phyloP scores from a whole-genome alignment of 2,329 filamentous ascomycete species.

The Cordyceps cicadae region DNA sequence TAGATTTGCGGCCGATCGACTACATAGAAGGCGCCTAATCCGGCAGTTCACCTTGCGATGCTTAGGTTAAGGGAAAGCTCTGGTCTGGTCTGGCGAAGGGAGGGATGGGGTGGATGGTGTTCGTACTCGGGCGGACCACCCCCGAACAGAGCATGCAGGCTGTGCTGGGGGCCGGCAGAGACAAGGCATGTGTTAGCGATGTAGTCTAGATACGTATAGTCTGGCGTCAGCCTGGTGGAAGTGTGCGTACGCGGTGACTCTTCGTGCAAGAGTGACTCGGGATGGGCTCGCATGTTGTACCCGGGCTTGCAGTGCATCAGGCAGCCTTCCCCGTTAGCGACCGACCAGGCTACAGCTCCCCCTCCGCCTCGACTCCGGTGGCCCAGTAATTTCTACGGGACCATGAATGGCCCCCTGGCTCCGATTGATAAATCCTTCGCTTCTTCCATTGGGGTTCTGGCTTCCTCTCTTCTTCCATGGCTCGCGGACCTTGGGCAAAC shows the following conservation, averaged over 20 bases:
- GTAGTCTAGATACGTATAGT: conserved; percentile 5
- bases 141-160: not conserved
- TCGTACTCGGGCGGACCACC: not conserved
- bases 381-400: not conserved
- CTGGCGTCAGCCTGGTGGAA: conserved; percentile 7
- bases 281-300: conserved; percentile 10
- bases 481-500: not conserved
- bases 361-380: not conserved
- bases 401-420: not conserved
- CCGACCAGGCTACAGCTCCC: conserved; percentile 4
- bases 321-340: not conserved
- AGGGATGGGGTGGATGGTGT: not conserved
- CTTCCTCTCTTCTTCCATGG: not conserved
- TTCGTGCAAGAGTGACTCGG: conserved; percentile 3
- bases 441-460: not conserved
- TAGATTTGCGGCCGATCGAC: not conserved
- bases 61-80: not conserved
- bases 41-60: not conserved
- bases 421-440: not conserved
- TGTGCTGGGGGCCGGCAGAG: not conserved
- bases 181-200: not conserved
- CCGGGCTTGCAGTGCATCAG: not conserved
- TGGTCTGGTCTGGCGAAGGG: not conserved
- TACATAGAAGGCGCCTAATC: not conserved
- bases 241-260: conserved; percentile 8